Base-by-base conservation (phyloP, 2,329 filamentous ascomycete species). In the Curvularia spicifera region DNA sequence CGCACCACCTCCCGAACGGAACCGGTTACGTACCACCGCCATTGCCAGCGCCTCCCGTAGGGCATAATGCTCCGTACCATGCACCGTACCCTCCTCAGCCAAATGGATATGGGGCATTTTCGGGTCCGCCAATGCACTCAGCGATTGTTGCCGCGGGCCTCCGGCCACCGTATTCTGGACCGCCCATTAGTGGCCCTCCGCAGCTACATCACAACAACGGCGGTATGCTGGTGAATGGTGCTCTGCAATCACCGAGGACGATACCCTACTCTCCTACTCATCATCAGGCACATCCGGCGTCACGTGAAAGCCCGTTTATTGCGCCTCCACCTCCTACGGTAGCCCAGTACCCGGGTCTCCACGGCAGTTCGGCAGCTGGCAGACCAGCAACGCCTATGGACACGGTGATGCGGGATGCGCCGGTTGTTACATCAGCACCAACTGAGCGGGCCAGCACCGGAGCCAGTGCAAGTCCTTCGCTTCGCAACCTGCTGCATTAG, bases 401-500 rank as follows among this genome's bases (percentile, higher is more conserved):
- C 47, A 63, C 68, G 4, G 51, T 73, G 9, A 74, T 77, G 71
- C 69, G 74, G 55, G 72, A 76, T 48, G 66, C 64, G 28, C 70
- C 69, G 12, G 49, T 63, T 20, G 61, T 66, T 1, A 70, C 69
- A 39, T 69, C 67, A 47, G 70, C 70, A 29, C 64, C 69, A 7
- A 65, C 60, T 44, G 70, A 72, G 56, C 72, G 73, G 26, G 63
- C 63, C 29, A 75, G 60, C 39, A 75, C 71, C 10, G 76, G 75
- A 47, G 76, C 81, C 13, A 82, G 80, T 59, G 80, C 80, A 12
- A 82, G 79, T 60, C 81, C 81, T 13, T 81, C 77, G 57, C 69
- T 83, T 67, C 75, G 77, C 53, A 82, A 83, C 65, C 63, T 83
- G 57, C 67, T 83, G 60, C 78, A 80, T 69, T 81, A 74, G 63